phyloP scores from a whole-genome alignment of 371 early-diverging fungal species.

The Apophysomyces ossiformis region DNA sequence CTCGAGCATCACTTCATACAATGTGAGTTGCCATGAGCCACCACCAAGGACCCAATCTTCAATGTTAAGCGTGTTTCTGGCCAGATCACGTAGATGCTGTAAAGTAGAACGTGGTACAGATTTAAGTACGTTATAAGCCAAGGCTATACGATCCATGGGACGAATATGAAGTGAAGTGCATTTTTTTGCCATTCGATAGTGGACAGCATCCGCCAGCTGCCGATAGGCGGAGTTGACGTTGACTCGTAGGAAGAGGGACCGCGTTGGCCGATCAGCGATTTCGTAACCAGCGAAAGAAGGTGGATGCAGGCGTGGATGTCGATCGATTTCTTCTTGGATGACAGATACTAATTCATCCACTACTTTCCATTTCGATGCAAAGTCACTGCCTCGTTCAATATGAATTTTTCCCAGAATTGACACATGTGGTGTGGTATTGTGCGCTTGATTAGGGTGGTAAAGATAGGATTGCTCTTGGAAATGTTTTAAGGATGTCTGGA shows the following conservation, averaged over 20 bases:
- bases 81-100: conserved; percentile 19
- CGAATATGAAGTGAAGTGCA: conserved; percentile 22
- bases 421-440: conserved; percentile 23
- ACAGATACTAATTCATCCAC: conserved; percentile 12
- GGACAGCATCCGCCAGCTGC: conserved; percentile 14
- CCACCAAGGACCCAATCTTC: conserved; percentile 13
- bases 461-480: conserved; percentile 29
- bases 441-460: conserved; percentile 29
- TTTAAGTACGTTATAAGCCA: conserved; percentile 27
- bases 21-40: conserved; percentile 21
- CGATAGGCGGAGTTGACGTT: conserved; percentile 18
- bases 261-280: conserved; percentile 16
- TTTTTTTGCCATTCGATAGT: conserved; percentile 11
- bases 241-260: conserved; percentile 20
- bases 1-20: conserved; percentile 31
- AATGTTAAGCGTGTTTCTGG: conserved; percentile 19
- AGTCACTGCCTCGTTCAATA: conserved; percentile 20
- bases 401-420: conserved; percentile 24
- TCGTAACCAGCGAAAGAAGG: conserved; percentile 25
- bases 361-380: conserved; percentile 7
- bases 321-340: conserved; percentile 11
- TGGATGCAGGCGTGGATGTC: conserved; percentile 16
- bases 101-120: conserved; percentile 12
- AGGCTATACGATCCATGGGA: conserved; percentile 25
- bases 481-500: conserved; percentile 16